phyloP scores from a whole-genome alignment of 371 early-diverging fungal species.

The Batrachochytrium dendrobatidis region DNA sequence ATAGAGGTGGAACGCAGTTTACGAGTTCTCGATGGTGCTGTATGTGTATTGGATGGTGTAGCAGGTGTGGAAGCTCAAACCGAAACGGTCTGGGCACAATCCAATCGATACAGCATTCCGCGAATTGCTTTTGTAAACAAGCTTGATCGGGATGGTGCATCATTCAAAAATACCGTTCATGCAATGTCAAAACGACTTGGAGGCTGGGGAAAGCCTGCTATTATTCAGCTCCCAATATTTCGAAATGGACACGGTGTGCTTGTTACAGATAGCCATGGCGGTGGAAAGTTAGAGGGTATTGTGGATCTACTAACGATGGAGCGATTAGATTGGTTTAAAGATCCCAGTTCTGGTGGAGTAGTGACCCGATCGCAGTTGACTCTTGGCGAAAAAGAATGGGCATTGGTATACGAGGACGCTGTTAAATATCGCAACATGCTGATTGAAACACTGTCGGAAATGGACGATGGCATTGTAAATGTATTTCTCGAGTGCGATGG shows the following conservation, averaged over 20 bases:
- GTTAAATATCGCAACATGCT: slow-evolving; percentile 53
- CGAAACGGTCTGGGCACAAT: slow-evolving; percentile 84
- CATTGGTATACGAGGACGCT: slow-evolving; percentile 38
- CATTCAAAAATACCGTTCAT: slow-evolving; percentile 51
- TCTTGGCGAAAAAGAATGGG: neutral
- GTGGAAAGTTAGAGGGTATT: slow-evolving; percentile 44
- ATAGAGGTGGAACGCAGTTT: slow-evolving; percentile 91
- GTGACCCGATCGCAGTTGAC: slow-evolving; percentile 28
- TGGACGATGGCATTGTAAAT: slow-evolving; percentile 82
- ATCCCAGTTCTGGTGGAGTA: slow-evolving; percentile 46
- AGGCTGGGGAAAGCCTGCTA: slow-evolving; percentile 58
- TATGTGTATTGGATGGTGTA: slow-evolving; percentile 85
- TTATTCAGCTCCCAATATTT: slow-evolving; percentile 63
- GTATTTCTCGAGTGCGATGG: slow-evolving; percentile 62
- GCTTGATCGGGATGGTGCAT: slow-evolving; percentile 82
- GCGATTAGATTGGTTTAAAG: slow-evolving; percentile 54
- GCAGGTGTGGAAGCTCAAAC: slow-evolving; percentile 98
- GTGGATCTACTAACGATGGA: slow-evolving; percentile 77
- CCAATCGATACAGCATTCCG: slow-evolving; percentile 66
- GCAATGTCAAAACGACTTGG: slow-evolving; percentile 59
- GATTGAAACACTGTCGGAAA: slow-evolving; percentile 75
- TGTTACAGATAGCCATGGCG: slow-evolving; percentile 12
- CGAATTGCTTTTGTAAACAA: slow-evolving; percentile 90
- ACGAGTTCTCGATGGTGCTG: slow-evolving; percentile 90
- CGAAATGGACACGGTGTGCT: slow-evolving; percentile 33